A percentile compares a stretch with the other conserved stretches of the same genome.
These are phyloP conservation scores for Agaricus blazei DNA, from an alignment of 768 basidiomycete species.

Conservation along the genomic window DNA sequence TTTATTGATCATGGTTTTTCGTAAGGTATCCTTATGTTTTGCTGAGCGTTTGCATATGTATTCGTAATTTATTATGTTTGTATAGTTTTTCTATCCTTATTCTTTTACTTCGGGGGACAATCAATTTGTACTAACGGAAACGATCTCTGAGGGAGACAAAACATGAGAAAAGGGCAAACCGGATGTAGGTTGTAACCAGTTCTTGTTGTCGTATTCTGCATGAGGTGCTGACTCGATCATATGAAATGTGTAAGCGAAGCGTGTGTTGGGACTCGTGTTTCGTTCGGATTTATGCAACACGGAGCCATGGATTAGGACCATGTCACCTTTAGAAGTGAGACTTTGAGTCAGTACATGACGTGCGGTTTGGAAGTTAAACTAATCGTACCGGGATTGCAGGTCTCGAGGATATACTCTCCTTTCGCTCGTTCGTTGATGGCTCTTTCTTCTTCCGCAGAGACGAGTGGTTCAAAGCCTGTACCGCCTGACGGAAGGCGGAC, in stretches of 20 bases:
- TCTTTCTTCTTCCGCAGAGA: constrained; percentile 30
- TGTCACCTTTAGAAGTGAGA: constrained; percentile 50
- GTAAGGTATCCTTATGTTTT: no score
- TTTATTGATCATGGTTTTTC: neutral
- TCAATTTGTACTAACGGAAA: neutral
- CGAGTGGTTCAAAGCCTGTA: constrained; percentile 76
- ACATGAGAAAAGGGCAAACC: constrained; percentile 77
- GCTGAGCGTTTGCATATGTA: no score
- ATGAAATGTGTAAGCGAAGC: constrained; percentile 95
- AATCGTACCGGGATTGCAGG: constrained; percentile 64
- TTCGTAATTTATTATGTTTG: no score
- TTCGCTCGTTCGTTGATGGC: constrained; percentile 22
- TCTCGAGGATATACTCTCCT: constrained; percentile 58
- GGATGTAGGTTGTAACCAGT: constrained; percentile 89
- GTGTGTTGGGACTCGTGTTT: constrained; percentile 74
- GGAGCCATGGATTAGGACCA: constrained; percentile 91
- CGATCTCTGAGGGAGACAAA: constrained; percentile 23
- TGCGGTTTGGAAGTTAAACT: neutral
- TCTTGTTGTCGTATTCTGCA: constrained; percentile 81
- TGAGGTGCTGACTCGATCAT: constrained; percentile 78
- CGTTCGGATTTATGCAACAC: constrained; percentile 90
- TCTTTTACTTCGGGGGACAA: neutral
- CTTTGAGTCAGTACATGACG: neutral
- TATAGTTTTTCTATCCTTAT: no score
- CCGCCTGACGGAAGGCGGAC: constrained; percentile 68